Percentiles rank a stretch among this genome's conserved stretches.
These are phyloP conservation scores for Lachancea nothofagi DNA, from an alignment of 805 yeast species.

Conservation along the genomic window DNA sequence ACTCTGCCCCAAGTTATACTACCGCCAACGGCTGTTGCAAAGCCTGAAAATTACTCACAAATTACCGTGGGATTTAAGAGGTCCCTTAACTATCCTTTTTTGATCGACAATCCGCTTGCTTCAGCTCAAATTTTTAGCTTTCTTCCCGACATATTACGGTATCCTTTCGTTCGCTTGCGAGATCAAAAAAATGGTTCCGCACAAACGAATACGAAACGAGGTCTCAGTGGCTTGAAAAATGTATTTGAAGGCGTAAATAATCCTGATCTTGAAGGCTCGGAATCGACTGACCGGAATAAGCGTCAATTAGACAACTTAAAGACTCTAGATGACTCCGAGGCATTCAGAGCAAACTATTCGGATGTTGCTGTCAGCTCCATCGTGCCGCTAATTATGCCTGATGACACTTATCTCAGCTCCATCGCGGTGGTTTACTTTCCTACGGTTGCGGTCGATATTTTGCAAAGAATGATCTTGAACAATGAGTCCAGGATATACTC, in stretches of 20 bases:
- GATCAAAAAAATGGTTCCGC: slow-evolving; percentile 12
- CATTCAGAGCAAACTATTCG: slow-evolving; percentile 24
- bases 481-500: slow-evolving; percentile 54
- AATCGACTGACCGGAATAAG: no score
- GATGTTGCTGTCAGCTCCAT: slow-evolving; percentile 58
- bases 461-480: slow-evolving; percentile 47
- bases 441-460: slow-evolving; percentile 38
- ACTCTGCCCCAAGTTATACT: slow-evolving; percentile 37
- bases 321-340: not conserved
- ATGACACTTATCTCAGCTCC: slow-evolving; percentile 63
- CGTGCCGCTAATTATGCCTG: slow-evolving; percentile 64
- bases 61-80: slow-evolving; percentile 45
- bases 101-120: slow-evolving; percentile 75
- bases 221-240: not conserved
- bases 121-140: slow-evolving; percentile 62
- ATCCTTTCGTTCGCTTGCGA: slow-evolving; percentile 45
- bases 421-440: slow-evolving; percentile 86
- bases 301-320: no score
- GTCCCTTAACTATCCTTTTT: slow-evolving; percentile 76
- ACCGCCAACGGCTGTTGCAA: slow-evolving; percentile 35
- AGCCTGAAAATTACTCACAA: slow-evolving; percentile 14
- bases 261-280: no score
- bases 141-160: slow-evolving; percentile 61
- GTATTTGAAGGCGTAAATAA: no score
- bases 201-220: not conserved